Percentiles rank a stretch among this genome's conserved stretches.
phyloP scores from a whole-genome alignment of 164 flowering plant genomes.

The Nelumbo lutea region DNA sequence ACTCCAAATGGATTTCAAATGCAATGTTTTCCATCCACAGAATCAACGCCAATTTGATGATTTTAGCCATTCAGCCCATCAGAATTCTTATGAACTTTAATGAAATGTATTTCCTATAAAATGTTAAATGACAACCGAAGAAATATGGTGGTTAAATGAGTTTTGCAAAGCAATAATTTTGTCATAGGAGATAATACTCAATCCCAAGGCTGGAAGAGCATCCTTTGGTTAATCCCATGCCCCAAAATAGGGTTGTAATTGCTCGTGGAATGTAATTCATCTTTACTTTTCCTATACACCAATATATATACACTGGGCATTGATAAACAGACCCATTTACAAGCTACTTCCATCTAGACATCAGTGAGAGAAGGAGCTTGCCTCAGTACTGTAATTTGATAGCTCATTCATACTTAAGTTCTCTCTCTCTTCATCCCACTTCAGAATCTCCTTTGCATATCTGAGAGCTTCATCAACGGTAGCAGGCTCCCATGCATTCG shows the following conservation, averaged over 20 bases:
- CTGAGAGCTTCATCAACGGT: slow-evolving; percentile 72
- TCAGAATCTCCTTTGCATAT: slow-evolving; percentile 75
- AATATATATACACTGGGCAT: slow-evolving; percentile 1
- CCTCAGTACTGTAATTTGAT: slow-evolving; percentile 69
- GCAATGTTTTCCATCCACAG: no score
- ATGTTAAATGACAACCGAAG: no score
- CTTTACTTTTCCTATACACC: slow-evolving; percentile 9
- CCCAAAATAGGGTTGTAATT: not conserved
- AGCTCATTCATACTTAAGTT: slow-evolving; percentile 54
- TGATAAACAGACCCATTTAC: slow-evolving; percentile 8
- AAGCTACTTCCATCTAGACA: not conserved
- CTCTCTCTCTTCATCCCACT: slow-evolving; percentile 82
- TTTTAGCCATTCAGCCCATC: no score
- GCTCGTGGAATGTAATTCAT: slow-evolving; percentile 2
- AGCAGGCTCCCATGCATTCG: slow-evolving; percentile 57
- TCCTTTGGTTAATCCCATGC: no score
- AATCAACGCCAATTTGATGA: no score
- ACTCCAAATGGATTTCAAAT: no score
- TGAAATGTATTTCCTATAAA: no score
- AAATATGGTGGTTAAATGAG: no score
- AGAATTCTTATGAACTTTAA: no score
- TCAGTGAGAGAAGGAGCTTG: slow-evolving; percentile 54
- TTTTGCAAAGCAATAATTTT: no score
- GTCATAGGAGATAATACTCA: no score
- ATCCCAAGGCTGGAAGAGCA: no score